Evolutionary conservation across 768 basidiomycete species (phyloP).

Genomic region (Xerocomellus intermedius): DNA sequence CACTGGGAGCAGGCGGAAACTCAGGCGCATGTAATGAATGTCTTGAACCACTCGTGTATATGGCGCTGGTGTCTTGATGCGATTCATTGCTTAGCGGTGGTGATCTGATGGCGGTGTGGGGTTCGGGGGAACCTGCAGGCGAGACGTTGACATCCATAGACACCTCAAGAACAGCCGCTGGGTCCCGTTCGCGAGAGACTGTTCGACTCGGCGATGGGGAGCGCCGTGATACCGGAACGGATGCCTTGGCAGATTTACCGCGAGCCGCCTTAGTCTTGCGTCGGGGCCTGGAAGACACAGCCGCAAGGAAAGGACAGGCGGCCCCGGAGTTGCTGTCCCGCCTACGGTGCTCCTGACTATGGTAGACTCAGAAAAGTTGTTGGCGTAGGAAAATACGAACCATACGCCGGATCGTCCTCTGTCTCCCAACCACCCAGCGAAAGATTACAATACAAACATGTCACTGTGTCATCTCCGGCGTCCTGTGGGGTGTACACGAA

Average conservation of each 20-base stretch:
- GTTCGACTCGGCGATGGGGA: constrained; percentile 13
- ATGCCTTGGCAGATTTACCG: constrained; percentile 19
- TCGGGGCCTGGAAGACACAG: constrained; percentile 20
- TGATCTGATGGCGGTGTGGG: not conserved
- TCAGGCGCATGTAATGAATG: not conserved
- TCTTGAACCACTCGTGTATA: not conserved
- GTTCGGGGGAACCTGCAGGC: not conserved
- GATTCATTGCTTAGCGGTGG: not conserved
- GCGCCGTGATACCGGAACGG: constrained; percentile 12
- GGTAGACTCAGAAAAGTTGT: constrained; percentile 4
- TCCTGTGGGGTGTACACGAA: constrained; percentile 77
- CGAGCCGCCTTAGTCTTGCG: constrained; percentile 24
- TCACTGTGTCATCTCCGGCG: constrained; percentile 72
- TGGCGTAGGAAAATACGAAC: not conserved
- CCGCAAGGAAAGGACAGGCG: constrained; percentile 44
- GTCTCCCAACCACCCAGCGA: constrained; percentile 84
- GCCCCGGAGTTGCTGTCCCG: constrained; percentile 51
- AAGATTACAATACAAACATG: constrained; percentile 82
- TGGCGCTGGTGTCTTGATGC: not conserved
- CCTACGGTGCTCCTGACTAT: constrained; percentile 72
- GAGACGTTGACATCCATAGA: not conserved
- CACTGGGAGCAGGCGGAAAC: not conserved
- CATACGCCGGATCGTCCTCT: constrained; percentile 85
- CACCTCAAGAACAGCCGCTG: not conserved
- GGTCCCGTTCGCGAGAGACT: not conserved